Conservation (phyloP, 306 rosid species). For the Alnus glutinosa region DNA sequence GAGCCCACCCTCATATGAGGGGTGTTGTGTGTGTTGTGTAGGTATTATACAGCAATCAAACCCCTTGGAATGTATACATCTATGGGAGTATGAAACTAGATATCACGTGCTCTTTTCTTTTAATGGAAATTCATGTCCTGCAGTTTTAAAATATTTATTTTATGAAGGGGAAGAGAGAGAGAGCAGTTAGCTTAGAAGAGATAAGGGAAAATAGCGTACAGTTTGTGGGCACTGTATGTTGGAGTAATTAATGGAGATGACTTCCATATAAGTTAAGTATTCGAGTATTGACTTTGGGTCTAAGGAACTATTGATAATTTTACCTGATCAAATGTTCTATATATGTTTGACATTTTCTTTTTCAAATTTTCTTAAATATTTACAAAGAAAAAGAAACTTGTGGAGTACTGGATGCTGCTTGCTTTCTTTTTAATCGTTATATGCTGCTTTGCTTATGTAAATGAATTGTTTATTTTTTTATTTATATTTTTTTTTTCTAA, state of each 20-base stretch:
- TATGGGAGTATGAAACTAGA: background rate
- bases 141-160: background rate
- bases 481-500: background rate
- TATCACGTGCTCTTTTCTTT: background rate
- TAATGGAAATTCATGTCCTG: background rate
- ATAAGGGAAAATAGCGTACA: background rate
- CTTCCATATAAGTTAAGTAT: background rate
- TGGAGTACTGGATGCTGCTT: background rate
- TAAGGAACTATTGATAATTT: background rate
- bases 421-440: constrained; percentile 12
- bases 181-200: background rate
- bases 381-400: background rate
- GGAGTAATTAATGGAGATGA: background rate
- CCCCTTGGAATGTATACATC: no score
- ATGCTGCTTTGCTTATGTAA: constrained; percentile 15
- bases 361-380: background rate
- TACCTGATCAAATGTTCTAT: background rate
- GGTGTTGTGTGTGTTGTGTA: no score
- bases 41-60: no score
- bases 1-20: no score
- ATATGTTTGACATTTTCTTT: background rate
- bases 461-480: no score
- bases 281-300: background rate
- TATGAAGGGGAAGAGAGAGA: background rate
- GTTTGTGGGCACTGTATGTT: background rate